Evolutionary conservation across 345 rosid genomes (phyloP), one percentile per base, ranked within the genome.

Genomic region (Xanthoceras sorbifolium): DNA sequence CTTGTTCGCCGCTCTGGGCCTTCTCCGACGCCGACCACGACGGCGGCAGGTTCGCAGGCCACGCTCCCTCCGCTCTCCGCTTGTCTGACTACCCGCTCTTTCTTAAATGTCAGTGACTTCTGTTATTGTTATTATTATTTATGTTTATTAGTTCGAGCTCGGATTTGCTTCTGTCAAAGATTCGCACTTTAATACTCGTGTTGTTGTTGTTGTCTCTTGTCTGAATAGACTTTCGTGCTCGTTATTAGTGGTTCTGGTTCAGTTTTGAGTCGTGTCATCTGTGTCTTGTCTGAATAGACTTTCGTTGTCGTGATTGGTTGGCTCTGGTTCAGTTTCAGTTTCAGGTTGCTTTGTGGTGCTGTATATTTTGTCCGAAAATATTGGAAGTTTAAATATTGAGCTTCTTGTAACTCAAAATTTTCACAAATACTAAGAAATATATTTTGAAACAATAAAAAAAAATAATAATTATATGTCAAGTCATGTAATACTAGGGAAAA

Each of bases 1-100:
- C 98, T 66, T 83, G 85, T 81, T 93, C 99, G 60, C 98, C 99
- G 82, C 94, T 95, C 34, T 93, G 97, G 96, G 91, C 93, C 32
- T 95, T 95, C 87, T 85, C 97, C 62, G 97, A 89, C 34, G 84
- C 48, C 38, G 89, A 81, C 42, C 86, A 69, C 9, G 80, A 79
- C 22, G 68, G 25, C 31, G 54, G 28, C 64, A 6, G 62, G 60
- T n/a, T 52, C 25, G 72, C 79, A 12, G 75, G 85, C 69, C 78
- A 83, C 8, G 23, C 62, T 57, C 62, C 62, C 3, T 57, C 62
- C 3, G 28, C 11, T n/a, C 28, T 22, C 23, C 14, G 62, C 26
- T 57, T 66, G 61, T 88, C 31, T n/a, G 91, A 85, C 77, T 84
- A 83, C 80, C 85, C 92, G 36, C 70, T 80, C 75, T 78, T 88